A percentile compares a stretch with the other conserved stretches of the same genome.
phyloP scores from a whole-genome alignment of 164 flowering plant species.

The Euptelea pleiosperma region DNA sequence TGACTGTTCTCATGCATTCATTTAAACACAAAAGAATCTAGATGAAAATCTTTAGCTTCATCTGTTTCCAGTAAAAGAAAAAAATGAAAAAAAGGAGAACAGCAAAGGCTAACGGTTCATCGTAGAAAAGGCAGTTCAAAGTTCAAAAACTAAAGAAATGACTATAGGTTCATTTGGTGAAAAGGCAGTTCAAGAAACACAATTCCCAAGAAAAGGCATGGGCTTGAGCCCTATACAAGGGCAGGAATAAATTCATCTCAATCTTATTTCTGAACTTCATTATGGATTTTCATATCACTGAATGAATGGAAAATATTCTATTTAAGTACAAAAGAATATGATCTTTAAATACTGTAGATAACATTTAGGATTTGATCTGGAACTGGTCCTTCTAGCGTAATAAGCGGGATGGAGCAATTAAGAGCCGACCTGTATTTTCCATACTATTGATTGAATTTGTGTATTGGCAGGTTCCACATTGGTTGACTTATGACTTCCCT shows the following conservation, averaged over 20 bases:
- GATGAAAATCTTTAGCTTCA: too few relatives aligned
- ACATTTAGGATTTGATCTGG: neutral
- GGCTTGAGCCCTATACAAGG: too few relatives aligned
- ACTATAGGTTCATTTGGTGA: too few relatives aligned
- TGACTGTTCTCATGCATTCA: neutral
- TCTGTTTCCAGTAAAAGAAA: too few relatives aligned
- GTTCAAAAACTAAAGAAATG: too few relatives aligned
- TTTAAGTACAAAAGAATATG: neutral
- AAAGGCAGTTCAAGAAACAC: too few relatives aligned
- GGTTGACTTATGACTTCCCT: conserved; percentile 94
- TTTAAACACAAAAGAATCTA: neutral
- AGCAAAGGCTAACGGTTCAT: too few relatives aligned
- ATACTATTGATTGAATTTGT: conserved; percentile 6
- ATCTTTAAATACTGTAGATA: neutral
- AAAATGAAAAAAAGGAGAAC: too few relatives aligned
- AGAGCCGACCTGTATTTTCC: neutral
- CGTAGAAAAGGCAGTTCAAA: too few relatives aligned
- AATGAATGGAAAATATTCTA: neutral
- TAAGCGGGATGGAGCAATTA: neutral
- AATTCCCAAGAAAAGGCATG: too few relatives aligned
- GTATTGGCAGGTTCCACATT: conserved; percentile 63
- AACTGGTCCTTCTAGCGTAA: neutral
- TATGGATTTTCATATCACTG: conserved; percentile 3
- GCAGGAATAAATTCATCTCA: too few relatives aligned
- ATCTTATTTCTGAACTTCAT: too few relatives aligned